Evolutionary conservation across 495 filamentous ascomycete genomes (phyloP), one percentile per base, ranked within the genome.

Genomic region (Penicillium psychrofluorescens): DNA sequence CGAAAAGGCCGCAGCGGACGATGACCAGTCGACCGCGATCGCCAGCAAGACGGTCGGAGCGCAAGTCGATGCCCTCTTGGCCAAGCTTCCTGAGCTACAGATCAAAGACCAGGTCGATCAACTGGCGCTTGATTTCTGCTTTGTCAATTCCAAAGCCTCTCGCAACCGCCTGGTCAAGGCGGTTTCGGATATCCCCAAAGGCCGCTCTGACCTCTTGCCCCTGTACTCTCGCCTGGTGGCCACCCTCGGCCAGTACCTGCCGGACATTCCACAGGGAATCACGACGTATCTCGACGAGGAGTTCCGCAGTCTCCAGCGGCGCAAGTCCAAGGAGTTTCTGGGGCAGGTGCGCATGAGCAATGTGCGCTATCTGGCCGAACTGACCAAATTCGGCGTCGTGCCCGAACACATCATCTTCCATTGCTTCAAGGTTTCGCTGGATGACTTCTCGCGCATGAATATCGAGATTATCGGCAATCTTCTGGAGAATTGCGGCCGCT

Each of bases 371-470:
- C 79, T 99, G 41, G 92, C 92, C 8, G 92, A 99, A 62, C 66
- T 99, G 58, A 96, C 92, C 39, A 99, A 99, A 55, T 99, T 97
- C 58, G 91, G 92, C 34, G 88, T 97, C 27, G 90, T 99, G 14
- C 94, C 92, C 8, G 91, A 99, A 63, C 92, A 99, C 61, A 90
- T 97, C 51, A 92, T 97, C 45, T 99, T 99, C 66, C 94, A 99
- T 54, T 97, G 91, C 64, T 77, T 99, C 48, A 97, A 95, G 62
- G 90, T 99, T 53, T 92, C 92, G 46, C 70, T 97, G 6, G 94
- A 99, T 54, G 92, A 99, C 48, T 97, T 99, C 52, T 95, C 95
- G 8, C 79, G 90, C 50, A 94, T 95, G 81, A 97, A 97, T 55
- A 94, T 99, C 46, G 94, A 99, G 61, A 95, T 99, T 53, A 95